These are phyloP conservation scores for Chaetomium globosum DNA, from an alignment of 2,329 filamentous ascomycete genomes.

Conservation along the genomic window DNA sequence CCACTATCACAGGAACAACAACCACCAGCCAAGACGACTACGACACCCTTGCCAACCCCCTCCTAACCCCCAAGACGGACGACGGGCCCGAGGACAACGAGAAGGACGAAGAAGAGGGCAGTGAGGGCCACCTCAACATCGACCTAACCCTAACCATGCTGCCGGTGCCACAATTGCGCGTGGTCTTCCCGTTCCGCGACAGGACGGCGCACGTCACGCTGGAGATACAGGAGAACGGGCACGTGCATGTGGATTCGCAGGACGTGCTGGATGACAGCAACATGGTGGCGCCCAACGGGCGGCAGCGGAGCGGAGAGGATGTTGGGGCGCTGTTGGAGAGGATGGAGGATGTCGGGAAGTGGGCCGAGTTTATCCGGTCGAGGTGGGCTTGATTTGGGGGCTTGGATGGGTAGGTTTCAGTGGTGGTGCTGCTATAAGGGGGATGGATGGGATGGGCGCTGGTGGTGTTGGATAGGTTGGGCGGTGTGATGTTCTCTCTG, in stretches of 20 bases:
- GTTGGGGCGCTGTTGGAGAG: slow-evolving; percentile 52
- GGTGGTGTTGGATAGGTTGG: not conserved
- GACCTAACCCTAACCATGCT: slow-evolving; percentile 59
- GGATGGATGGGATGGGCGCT: not conserved
- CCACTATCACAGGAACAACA: slow-evolving; percentile 25
- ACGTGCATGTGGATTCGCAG: slow-evolving; percentile 60
- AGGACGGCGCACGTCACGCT: slow-evolving; percentile 58
- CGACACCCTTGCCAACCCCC: slow-evolving; percentile 25
- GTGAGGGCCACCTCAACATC: slow-evolving; percentile 41
- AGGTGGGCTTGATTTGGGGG: slow-evolving; percentile 34
- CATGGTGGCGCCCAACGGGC: slow-evolving; percentile 39
- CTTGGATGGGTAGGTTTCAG: not conserved
- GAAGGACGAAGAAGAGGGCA: slow-evolving; percentile 19
- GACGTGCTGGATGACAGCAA: slow-evolving; percentile 51
- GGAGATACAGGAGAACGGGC: slow-evolving; percentile 62
- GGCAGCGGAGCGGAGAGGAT: slow-evolving; percentile 46
- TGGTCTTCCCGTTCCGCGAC: slow-evolving; percentile 56
- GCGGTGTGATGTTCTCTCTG: not conserved
- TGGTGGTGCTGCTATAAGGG: not conserved
- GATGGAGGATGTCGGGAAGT: slow-evolving; percentile 56
- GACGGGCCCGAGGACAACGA: not conserved
- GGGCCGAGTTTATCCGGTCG: slow-evolving; percentile 57
- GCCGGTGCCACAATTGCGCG: slow-evolving; percentile 52
- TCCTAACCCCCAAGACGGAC: not conserved
- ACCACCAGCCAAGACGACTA: slow-evolving; percentile 39